Percentiles rank a stretch among this genome's conserved stretches.
These are phyloP conservation scores for Epichloe sibirici DNA, from an alignment of 2,329 filamentous ascomycete species.

Conservation along the genomic window DNA sequence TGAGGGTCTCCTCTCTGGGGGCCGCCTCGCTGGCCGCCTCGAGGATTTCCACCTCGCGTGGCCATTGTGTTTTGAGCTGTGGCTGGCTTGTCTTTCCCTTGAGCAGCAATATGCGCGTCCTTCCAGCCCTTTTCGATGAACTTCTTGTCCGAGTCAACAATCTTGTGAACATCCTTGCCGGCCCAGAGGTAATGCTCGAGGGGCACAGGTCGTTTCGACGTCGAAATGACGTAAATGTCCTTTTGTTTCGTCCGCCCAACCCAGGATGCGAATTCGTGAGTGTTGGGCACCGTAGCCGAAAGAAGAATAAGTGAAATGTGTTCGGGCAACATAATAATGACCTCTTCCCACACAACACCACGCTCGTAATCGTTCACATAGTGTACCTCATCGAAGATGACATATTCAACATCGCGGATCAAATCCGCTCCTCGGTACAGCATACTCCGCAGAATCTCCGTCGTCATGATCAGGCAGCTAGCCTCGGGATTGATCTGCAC, in stretches of 20 bases:
- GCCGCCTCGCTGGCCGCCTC: conserved; percentile 26
- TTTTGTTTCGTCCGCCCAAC: conserved; percentile 96
- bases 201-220: conserved; percentile 85
- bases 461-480: conserved; percentile 98
- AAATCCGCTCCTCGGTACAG: conserved; percentile 91
- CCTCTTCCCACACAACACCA: conserved; percentile 98
- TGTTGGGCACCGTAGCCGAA: conserved; percentile 94
- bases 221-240: conserved; percentile 98
- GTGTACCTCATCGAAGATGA: conserved; percentile 98
- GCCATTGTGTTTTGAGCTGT: conserved; percentile 21
- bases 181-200: conserved; percentile 96
- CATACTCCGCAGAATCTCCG: conserved; percentile 96
- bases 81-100: conserved; percentile 68
- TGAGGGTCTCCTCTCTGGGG: conserved; percentile 31
- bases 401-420: conserved; percentile 94
- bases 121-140: conserved; percentile 94
- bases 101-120: conserved; percentile 70
- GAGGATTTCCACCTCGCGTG: conserved; percentile 25
- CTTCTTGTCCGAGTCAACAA: conserved; percentile 83
- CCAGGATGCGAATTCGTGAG: conserved; percentile 96
- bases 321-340: conserved; percentile 98
- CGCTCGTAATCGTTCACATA: conserved; percentile 95
- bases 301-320: conserved; percentile 92
- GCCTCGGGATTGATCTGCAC: conserved; percentile 97
- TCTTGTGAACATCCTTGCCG: conserved; percentile 82